Evolutionary conservation across 2,329 filamentous ascomycete genomes (phyloP), one percentile per base, ranked within the genome.

Genomic region (Sarocladiaceae sp.): DNA sequence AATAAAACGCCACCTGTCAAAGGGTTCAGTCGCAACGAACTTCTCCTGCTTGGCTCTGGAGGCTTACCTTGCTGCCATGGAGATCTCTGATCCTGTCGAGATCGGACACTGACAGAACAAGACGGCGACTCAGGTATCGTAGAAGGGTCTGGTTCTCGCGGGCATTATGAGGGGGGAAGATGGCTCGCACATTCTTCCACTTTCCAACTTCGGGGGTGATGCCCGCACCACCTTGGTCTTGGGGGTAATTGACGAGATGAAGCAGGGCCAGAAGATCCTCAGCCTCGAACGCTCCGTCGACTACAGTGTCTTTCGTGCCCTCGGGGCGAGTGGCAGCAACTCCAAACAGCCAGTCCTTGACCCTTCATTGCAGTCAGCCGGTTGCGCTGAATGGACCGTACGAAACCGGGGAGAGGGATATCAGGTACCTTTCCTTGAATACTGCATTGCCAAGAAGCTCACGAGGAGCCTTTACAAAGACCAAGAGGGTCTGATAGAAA

Each of bases 291-390:
- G 58, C 60, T 11, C 63, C 69, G 70, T 82, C 60, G 77, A 75
- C 50, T 75, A 76, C 23, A 71, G 80, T 61, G 78, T 77, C 52
- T 66, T 71, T 66, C 72, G 74, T 58, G 74, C 75, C 55, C 68
- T 74, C 73, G 0, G 87, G 87, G 50, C 87, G 81, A 36, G 77
- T 76, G 42, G 83, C 75, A 39, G 80, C 79, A 55, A 90, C 82
- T 39, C 85, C 85, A 63, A 87, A 82, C 20, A 91, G 75, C 85
- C 86, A 91, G 64, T 91, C 87, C 58, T 84, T 85, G 28, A 90
- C 82, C 59, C 87, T 88, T 53, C 13, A 15, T 12, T 10, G 5
- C 18, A 31, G 36, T 44, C 28, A 51, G 39, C 26, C 52, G 12
- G n/a, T 4, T 48, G 26, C n/a, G 11, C 11, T 13, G 28, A 48